Conservation (phyloP, 2,329 filamentous ascomycete genomes). For the Diaporthe nobilis region DNA sequence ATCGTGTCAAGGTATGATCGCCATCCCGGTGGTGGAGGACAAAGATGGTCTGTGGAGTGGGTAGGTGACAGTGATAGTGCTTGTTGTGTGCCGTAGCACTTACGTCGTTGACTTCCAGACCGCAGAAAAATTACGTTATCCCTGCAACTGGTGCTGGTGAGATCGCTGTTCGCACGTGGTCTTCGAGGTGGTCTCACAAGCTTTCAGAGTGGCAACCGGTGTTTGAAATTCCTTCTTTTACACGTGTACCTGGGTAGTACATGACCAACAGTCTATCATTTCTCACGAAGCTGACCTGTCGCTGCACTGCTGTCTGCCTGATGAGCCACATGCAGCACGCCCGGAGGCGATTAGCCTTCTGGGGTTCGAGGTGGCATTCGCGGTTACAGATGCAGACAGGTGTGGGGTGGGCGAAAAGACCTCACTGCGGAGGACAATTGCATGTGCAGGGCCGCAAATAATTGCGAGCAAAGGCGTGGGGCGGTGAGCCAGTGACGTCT, state of each 20-base stretch:
- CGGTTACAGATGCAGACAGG: background rate
- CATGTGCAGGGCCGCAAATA: background rate
- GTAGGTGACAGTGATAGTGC: background rate
- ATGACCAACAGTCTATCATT: background rate
- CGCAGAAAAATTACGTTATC: background rate
- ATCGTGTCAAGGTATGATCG: constrained; percentile 17
- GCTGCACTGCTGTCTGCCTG: background rate
- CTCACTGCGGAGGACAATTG: background rate
- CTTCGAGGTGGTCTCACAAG: background rate
- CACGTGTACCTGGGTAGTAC: background rate
- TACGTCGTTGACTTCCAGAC: constrained; percentile 26
- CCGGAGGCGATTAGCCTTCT: background rate
- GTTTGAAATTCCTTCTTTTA: background rate
- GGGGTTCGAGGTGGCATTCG: background rate
- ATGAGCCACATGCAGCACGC: background rate
- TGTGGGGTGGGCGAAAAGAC: background rate
- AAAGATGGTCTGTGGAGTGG: background rate
- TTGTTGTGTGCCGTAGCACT: constrained; percentile 7
- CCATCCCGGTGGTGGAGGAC: background rate
- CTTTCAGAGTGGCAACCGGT: background rate
- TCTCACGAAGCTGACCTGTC: background rate
- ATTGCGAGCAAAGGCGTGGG: background rate
- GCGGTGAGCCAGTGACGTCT: constrained; percentile 25
- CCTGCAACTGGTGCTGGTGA: background rate
- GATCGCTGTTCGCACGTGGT: background rate